Base-by-base conservation (phyloP, 2,329 filamentous ascomycete genomes). In the Fusarium palustre region DNA sequence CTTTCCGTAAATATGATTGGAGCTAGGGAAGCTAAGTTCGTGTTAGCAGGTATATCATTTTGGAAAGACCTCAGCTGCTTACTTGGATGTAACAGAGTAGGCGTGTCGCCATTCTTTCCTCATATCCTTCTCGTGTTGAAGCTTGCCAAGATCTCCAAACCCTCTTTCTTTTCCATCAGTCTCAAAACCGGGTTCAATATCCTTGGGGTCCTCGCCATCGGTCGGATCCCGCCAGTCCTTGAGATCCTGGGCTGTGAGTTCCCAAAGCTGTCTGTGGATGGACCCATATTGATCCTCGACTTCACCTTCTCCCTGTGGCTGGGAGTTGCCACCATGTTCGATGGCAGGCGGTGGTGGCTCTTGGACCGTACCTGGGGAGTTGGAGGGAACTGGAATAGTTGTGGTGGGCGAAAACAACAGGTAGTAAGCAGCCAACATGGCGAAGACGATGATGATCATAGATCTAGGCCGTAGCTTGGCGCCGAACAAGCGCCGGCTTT, bases 1-100 rank as follows among this genome's bases (percentile, higher is more conserved):
- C 57, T 84, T 86, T 22, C 86, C 86, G 71, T 87, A 89, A n/a
- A 89, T 82, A 11, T 83, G 81, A 59, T 86, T 84, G 16, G 83
- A 83, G 25, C 80, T 80, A 18, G 81, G 78, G 63, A 82, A 70
- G 55, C 68, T 70, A 24, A n/a, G 36, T 15, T 73, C 38, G 83
- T 86, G 68, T 64, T 46, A 52, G 7, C n/a, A 42, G 30, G 7
- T n/a, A 20, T 16, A 22, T 53, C 18, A 16, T 33, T 7, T 30
- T 41, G 65, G 74, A 22, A 22, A 20, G 59, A 10, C 38, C 33
- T 39, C 22, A 18, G 15, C 28, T 22, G 79, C 81, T 75, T 78
- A 82, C 81, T 81, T 77, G 34, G 78, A 76, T 22, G 79, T 81
- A 24, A 79, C 77, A 56, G 78, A 77, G 69, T 82, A 82, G 20